A percentile compares a stretch with the other conserved stretches of the same genome.
Conservation (phyloP, 1,284 basidiomycete species). For the Cutaneotrichosporon sp. region DNA sequence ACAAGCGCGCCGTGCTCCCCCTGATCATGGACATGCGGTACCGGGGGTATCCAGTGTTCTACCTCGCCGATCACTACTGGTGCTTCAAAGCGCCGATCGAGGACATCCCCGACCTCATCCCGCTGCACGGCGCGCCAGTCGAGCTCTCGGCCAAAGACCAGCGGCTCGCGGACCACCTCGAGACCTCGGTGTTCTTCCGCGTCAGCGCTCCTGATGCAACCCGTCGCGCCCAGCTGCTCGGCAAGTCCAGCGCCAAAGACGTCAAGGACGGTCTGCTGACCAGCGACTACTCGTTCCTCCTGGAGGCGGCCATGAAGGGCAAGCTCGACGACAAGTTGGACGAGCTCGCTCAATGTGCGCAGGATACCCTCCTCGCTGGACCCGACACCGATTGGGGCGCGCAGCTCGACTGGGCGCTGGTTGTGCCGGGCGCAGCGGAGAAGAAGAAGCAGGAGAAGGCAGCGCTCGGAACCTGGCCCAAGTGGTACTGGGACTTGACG, state of each 20-base stretch:
- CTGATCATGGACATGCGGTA: conserved; percentile 48
- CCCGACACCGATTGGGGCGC: conserved; percentile 10
- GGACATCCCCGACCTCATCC: conserved; percentile 29
- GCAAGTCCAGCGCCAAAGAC: conserved; percentile 21
- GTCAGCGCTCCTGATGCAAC: conserved; percentile 12
- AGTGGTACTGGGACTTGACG: conserved; percentile 94
- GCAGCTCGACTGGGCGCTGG: conserved; percentile 20
- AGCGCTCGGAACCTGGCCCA: conserved; percentile 62
- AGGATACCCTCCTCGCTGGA: conserved; percentile 16
- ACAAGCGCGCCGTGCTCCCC: conserved; percentile 43
- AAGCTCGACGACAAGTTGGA: conserved; percentile 15
- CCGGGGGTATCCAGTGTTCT: conserved; percentile 49
- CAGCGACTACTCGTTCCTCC: conserved; percentile 30
- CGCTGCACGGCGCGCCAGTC: conserved; percentile 37
- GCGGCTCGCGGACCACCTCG: conserved; percentile 21
- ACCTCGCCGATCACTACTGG: conserved; percentile 49
- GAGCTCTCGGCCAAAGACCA: conserved; percentile 31
- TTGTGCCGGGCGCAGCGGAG: neutral
- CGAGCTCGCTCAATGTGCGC: conserved; percentile 25
- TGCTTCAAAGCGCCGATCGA: conserved; percentile 48
- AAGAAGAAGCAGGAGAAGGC: conserved; percentile 1
- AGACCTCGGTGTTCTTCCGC: conserved; percentile 41
- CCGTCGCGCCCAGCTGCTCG: conserved; percentile 12
- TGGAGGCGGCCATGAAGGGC: conserved; percentile 15
- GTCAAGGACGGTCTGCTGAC: conserved; percentile 31